Evolutionary conservation across 2,329 filamentous ascomycete genomes (phyloP).

Genomic region (Chaetomium sp.): DNA sequence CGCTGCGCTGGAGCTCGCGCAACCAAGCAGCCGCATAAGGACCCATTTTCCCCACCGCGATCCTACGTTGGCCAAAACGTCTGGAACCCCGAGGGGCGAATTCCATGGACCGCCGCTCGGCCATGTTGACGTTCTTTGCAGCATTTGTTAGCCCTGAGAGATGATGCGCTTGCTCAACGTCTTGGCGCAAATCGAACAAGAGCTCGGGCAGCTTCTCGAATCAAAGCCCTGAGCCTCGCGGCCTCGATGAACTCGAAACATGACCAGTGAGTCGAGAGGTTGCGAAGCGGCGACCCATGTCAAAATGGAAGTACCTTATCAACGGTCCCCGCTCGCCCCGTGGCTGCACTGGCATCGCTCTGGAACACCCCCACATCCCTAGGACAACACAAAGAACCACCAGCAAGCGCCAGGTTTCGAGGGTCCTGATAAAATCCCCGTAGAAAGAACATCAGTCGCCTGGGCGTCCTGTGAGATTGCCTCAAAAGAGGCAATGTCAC

Average conservation of each 20-base stretch:
- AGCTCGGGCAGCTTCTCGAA: slow-evolving; percentile 13
- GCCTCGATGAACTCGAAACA: slow-evolving; percentile 9
- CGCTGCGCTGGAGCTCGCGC: slow-evolving; percentile 13
- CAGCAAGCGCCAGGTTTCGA: slow-evolving; percentile 29
- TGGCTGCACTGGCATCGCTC: slow-evolving; percentile 12
- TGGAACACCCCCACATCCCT: slow-evolving; percentile 17
- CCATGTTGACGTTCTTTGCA: slow-evolving; percentile 29
- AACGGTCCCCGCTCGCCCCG: slow-evolving; percentile 1
- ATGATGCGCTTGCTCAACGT: slow-evolving; percentile 27
- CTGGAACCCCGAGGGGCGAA: slow-evolving; percentile 31
- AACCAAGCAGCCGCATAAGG: slow-evolving; percentile 26
- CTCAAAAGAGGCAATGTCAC: slow-evolving; percentile 22
- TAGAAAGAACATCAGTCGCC: slow-evolving; percentile 18
- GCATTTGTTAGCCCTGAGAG: slow-evolving; percentile 27
- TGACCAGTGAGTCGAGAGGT: not conserved
- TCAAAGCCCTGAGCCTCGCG: not conserved
- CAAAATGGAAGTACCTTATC: not conserved
- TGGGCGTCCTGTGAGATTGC: slow-evolving; percentile 14
- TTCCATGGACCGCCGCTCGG: slow-evolving; percentile 13
- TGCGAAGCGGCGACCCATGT: slow-evolving; percentile 13
- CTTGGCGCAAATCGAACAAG: slow-evolving; percentile 24
- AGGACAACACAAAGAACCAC: not conserved
- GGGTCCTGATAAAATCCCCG: slow-evolving; percentile 14
- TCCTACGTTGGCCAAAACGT: slow-evolving; percentile 25
- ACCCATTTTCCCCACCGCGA: slow-evolving; percentile 16